A percentile compares a stretch with the other conserved stretches of the same genome.
phyloP scores from a whole-genome alignment of 768 basidiomycete genomes.

The Agrocybe pediades region DNA sequence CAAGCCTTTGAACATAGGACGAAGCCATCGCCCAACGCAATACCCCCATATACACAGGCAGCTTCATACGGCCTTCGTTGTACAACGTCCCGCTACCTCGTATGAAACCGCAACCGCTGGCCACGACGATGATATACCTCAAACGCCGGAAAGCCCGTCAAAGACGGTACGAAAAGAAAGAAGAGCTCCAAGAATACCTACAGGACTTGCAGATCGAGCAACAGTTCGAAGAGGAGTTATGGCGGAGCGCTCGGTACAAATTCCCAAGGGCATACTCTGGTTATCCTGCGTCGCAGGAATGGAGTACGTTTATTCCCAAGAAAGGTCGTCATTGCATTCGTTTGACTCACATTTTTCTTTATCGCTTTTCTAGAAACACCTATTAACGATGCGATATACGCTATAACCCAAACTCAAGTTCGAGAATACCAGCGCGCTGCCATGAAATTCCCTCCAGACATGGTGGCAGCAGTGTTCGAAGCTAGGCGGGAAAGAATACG shows the following conservation, averaged over 20 bases:
- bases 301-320: constrained; percentile 39
- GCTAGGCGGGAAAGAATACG: constrained; percentile 62
- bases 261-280: constrained; percentile 21
- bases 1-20: constrained; percentile 37
- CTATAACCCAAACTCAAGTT: constrained; percentile 33
- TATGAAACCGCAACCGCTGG: constrained; percentile 74
- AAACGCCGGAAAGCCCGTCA: constrained; percentile 39
- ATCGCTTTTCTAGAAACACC: constrained; percentile 33
- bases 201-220: constrained; percentile 35
- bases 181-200: constrained; percentile 29
- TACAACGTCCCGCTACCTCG: constrained; percentile 77
- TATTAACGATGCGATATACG: constrained; percentile 27
- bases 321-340: neutral
- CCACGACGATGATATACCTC: constrained; percentile 72
- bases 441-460: constrained; percentile 45
- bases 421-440: constrained; percentile 44
- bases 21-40: constrained; percentile 55
- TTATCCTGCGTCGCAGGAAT: constrained; percentile 20
- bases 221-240: constrained; percentile 34
- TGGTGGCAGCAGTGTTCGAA: constrained; percentile 49
- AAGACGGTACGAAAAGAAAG: constrained; percentile 40
- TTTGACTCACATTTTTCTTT: neutral
- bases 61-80: constrained; percentile 61
- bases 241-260: neutral
- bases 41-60: constrained; percentile 73